phyloP scores from a whole-genome alignment of 1,284 basidiomycete genomes.

The Marasmius fiardii region DNA sequence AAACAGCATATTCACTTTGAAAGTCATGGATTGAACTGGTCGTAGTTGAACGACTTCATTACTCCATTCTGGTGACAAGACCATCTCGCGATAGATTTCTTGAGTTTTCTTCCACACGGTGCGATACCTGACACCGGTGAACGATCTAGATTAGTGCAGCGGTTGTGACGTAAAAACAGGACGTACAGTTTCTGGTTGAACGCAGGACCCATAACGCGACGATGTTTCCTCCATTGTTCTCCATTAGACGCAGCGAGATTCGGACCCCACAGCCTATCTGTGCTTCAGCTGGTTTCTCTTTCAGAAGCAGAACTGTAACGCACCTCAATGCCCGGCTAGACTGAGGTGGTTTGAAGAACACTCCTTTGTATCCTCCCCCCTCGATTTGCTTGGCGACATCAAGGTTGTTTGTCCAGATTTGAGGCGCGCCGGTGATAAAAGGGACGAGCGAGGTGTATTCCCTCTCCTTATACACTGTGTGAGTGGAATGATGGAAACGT shows the following conservation, averaged over 20 bases:
- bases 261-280: conserved; percentile 38
- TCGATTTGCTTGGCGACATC: conserved; percentile 46
- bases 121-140: conserved; percentile 31
- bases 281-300: conserved; percentile 5
- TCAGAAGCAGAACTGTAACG: conserved; percentile 6
- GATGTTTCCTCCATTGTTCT: conserved; percentile 45
- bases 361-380: conserved; percentile 33
- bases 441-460: conserved; percentile 46
- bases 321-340: conserved; percentile 31
- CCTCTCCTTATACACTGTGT: conserved; percentile 35
- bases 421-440: conserved; percentile 33
- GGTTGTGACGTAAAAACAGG: too few species aligned
- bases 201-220: conserved; percentile 45
- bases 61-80: conserved; percentile 38
- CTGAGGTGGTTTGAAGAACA: conserved; percentile 38
- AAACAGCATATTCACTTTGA: conserved; percentile 32
- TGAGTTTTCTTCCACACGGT: conserved; percentile 42
- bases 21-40: conserved; percentile 36
- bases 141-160: background rate
- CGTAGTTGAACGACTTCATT: conserved; percentile 34
- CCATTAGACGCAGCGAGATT: conserved; percentile 42
- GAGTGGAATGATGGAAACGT: background rate
- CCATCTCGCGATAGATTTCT: conserved; percentile 43
- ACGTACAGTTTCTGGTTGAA: conserved; percentile 46
- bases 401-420: conserved; percentile 44